These are phyloP conservation scores for Darksidea phi DNA, from an alignment of 495 filamentous ascomycete genomes.

Conservation along the genomic window DNA sequence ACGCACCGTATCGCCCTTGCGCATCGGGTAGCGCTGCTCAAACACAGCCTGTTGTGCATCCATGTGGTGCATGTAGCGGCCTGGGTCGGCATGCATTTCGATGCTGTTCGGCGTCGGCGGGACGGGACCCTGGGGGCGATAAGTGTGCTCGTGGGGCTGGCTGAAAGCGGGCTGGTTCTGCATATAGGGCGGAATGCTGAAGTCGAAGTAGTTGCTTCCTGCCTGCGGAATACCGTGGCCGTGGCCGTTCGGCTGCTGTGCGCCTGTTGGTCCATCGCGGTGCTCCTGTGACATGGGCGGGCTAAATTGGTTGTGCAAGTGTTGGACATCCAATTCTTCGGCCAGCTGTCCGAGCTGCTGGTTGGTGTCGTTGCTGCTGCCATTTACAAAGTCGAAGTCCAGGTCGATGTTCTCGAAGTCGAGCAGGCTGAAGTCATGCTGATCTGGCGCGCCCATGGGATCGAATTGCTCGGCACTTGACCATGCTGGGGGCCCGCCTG, in stretches of 20 bases:
- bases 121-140: slow-evolving; percentile 46
- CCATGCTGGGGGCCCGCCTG: slow-evolving; percentile 16
- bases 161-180: slow-evolving; percentile 15
- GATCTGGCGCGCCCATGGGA: slow-evolving; percentile 29
- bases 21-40: slow-evolving; percentile 65
- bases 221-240: slow-evolving; percentile 11
- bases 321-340: slow-evolving; percentile 35
- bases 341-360: slow-evolving; percentile 31
- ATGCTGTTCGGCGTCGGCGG: slow-evolving; percentile 93
- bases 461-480: slow-evolving; percentile 35
- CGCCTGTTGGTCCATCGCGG: slow-evolving; percentile 9
- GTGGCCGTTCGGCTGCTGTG: slow-evolving; percentile 51
- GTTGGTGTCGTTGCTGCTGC: slow-evolving; percentile 11
- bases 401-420: slow-evolving; percentile 39
- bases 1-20: slow-evolving; percentile 79
- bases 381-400: slow-evolving; percentile 29
- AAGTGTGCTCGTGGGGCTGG: slow-evolving; percentile 23
- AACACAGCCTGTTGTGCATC: slow-evolving; percentile 66
- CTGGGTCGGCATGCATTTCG: slow-evolving; percentile 72
- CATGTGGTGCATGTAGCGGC: slow-evolving; percentile 57
- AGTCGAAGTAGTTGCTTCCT: slow-evolving; percentile 26
- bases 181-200: slow-evolving; percentile 26
- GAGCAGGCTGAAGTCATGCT: slow-evolving; percentile 36
- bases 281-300: slow-evolving; percentile 15
- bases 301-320: slow-evolving; percentile 28